Evolutionary conservation across 1,284 basidiomycete genomes (phyloP), one percentile per base, ranked within the genome.

Genomic region (Xerocomus amazonicus): DNA sequence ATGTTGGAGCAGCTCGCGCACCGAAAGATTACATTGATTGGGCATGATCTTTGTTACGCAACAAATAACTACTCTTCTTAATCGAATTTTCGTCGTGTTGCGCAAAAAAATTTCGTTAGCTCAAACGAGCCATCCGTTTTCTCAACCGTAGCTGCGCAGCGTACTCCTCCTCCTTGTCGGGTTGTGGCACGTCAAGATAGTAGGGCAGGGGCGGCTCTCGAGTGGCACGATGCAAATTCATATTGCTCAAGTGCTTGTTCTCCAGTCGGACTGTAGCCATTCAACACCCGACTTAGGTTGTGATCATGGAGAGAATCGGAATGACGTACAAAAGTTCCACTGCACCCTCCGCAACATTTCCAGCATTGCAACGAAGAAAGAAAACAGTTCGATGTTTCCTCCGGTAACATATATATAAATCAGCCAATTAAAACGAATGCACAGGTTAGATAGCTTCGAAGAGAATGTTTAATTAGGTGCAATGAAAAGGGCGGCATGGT

Each of bases 311-410:
- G 13, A 27, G 42, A 42, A 37, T 19, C 14, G 19, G 34, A 34
- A 45, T 28, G 5, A 43, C 17, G 62, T 53, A 92, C 91, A 87
- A 63, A 96, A 91, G 68, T 97, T 97, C 94, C 94, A 97, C 58
- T 90, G 89, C 70, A 83, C 85, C 45, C 94, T 78, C 31, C 94
- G 73, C 3, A 92, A 61, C 72, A 93, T 82, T 65, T 97, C 94
- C 31, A 91, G 63, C 47, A 87, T 59, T 0, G 78, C 91, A 8
- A 75, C 81, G 46, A 92, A 72, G 68, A 91, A 93, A 0, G 80
- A 73, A 17, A 88, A 77, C 23, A 87, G 47, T 45, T 78, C 73
- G 47, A 78, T 68, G 57, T 74, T 73, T 1, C 78, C 75, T 0
- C 77, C 76, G 0, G 69, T 57, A 13, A 61, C 56, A 4, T 89